These are phyloP conservation scores for Micromonas pusilla DNA, from an alignment of 139 green algal species.

Conservation along the genomic window DNA sequence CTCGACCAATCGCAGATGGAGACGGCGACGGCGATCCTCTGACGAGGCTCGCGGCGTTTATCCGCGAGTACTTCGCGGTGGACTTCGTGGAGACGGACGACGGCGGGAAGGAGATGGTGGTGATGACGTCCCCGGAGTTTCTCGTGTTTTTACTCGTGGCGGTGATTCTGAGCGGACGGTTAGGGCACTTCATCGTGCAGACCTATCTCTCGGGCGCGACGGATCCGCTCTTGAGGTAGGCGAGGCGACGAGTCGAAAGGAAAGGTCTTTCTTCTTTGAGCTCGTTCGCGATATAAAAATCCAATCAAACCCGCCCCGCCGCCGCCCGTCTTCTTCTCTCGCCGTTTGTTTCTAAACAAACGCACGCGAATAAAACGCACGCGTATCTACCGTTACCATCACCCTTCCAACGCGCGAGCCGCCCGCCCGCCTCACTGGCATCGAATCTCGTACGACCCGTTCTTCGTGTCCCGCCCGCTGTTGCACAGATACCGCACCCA, in stretches of 20 bases:
- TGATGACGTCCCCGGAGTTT: neutral
- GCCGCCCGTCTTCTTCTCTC: too few species aligned
- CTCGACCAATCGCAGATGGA: too few species aligned
- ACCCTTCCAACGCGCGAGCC: too few species aligned
- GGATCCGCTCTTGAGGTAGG: neutral
- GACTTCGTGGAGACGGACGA: neutral
- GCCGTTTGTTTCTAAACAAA: too few species aligned
- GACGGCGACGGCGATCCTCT: neutral
- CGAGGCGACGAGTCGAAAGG: too few species aligned
- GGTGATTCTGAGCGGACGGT: neutral
- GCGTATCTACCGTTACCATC: too few species aligned
- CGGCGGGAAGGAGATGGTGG: neutral
- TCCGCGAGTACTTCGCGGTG: neutral
- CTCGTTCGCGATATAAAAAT: too few species aligned
- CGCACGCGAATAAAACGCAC: too few species aligned
- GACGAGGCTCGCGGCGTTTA: neutral
- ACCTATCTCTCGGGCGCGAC: constrained; percentile 1
- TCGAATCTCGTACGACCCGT: constrained; percentile 61
- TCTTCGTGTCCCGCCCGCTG: constrained; percentile 42
- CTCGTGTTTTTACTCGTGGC: neutral
- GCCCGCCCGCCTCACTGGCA: too few species aligned
- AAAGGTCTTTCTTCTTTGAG: too few species aligned
- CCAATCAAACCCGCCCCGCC: too few species aligned
- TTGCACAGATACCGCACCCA: constrained; percentile 90
- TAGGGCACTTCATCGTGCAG: neutral